Conservation (phyloP, 257 asterid species). For the Solanum rostratum region DNA sequence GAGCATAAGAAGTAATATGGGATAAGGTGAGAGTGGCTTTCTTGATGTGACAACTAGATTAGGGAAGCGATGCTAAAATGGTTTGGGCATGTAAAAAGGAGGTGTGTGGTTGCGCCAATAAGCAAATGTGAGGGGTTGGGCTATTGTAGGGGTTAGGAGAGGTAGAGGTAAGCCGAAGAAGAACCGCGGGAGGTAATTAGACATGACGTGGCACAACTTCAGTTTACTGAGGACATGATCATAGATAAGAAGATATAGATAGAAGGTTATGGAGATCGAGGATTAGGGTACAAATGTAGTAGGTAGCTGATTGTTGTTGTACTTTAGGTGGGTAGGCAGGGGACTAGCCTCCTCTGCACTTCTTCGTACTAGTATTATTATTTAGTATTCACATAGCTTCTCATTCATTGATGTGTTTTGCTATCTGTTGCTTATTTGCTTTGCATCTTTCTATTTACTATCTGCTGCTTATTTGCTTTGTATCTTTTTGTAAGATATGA, state of each 20-base stretch:
- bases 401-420: background rate
- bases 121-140: background rate
- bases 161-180: background rate
- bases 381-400: background rate
- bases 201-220: background rate
- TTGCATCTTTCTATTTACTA: background rate
- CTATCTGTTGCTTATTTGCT: background rate
- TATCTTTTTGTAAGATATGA: background rate
- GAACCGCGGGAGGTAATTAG: rapidly evolving
- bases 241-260: background rate
- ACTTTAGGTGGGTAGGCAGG: background rate
- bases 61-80: background rate
- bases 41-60: background rate
- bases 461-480: background rate
- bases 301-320: background rate
- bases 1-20: background rate
- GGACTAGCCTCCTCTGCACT: background rate
- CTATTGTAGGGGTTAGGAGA: background rate
- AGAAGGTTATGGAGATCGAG: background rate
- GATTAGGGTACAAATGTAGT: background rate
- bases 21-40: background rate
- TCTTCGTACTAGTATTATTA: background rate
- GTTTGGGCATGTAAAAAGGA: background rate
- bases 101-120: background rate
- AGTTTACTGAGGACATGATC: background rate